Evolutionary conservation across 257 asterid species (phyloP), one percentile per base, ranked within the genome.

Genomic region (Ilex aquifolium): DNA sequence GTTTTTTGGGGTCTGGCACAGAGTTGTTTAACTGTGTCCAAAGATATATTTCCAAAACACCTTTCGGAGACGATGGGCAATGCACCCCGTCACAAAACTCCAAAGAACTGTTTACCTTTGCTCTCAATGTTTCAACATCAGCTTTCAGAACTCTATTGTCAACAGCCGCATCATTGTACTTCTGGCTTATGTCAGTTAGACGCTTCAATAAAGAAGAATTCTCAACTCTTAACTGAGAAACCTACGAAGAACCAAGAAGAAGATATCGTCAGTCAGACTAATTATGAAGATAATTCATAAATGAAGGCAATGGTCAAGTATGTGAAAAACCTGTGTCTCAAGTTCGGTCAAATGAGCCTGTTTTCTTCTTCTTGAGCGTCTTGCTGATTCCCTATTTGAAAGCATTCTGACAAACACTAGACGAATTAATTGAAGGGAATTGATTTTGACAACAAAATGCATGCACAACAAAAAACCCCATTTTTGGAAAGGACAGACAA

Each of bases 351-450:
- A 74, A 84, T 92, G 94, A 61, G 89, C 96, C 69, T 92, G 97
- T 79, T 92, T 92, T 76, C 99, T 83, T 79, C 99, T 79, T 76
- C 99, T 83, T 63, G 99, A 92, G 68, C 97, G 97, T 14, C 97
- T 83, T 79, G 99, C 99, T 49, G 99, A 92, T 78, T 92, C 99
- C 83, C 99, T 79, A 75, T 92, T 92, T 53, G 99, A 92, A 73
- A 92, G 93, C 99, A 92, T 92, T 79, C 99, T 92, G 90, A 65
- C 31, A 66, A 71, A 64, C 36, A 50, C 21, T 16, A 46, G 6
- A 44, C 32, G 30, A 50, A 63, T 68, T 15, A 44, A 44, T 42
- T 56, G 27, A 29, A 32, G 32, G 52, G 40, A 44, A 21, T 21
- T 59, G 44, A 68, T 69, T 27, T 56, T 46, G 61, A 59, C 49